phyloP scores from a whole-genome alignment of 192 early-diverging fungal genomes.

The Umbelopsis vinacea region DNA sequence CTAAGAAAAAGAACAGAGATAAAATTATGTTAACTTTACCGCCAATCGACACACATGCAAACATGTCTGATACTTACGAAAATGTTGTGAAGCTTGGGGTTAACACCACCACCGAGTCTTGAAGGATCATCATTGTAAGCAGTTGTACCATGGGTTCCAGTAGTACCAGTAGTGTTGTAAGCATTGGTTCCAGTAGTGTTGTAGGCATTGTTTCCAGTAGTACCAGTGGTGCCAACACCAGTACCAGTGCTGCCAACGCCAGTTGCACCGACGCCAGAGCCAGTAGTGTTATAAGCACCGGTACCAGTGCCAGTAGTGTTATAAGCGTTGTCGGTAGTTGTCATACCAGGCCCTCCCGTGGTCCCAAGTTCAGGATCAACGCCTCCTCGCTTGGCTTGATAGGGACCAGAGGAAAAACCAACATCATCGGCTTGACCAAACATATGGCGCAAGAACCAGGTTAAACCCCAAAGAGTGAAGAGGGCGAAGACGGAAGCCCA shows the following conservation, averaged over 20 bases:
- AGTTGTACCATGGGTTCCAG: neutral
- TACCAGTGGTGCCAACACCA: too few relatives aligned
- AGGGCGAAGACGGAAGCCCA: constrained; percentile 41
- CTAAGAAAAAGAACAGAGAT: neutral
- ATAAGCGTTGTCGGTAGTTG: too few relatives aligned
- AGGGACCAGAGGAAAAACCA: neutral
- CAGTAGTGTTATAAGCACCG: neutral
- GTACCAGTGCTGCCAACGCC: neutral
- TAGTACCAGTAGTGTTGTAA: neutral
- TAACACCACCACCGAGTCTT: constrained; percentile 1
- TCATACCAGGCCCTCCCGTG: neutral
- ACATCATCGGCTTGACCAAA: constrained; percentile 19
- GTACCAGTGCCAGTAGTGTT: neutral
- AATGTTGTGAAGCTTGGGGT: neutral
- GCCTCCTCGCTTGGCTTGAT: neutral
- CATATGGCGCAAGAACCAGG: constrained; percentile 34
- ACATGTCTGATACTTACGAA: neutral
- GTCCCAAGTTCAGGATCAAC: neutral
- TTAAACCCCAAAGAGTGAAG: constrained; percentile 35
- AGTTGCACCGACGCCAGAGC: neutral
- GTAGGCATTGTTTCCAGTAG: too few relatives aligned
- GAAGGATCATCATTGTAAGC: neutral
- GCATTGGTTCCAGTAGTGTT: neutral
- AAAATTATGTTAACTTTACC: neutral
- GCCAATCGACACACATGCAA: neutral